These are phyloP conservation scores for Phytophthora europaea DNA, from an alignment of 352 stramenopile species.

Conservation along the genomic window DNA sequence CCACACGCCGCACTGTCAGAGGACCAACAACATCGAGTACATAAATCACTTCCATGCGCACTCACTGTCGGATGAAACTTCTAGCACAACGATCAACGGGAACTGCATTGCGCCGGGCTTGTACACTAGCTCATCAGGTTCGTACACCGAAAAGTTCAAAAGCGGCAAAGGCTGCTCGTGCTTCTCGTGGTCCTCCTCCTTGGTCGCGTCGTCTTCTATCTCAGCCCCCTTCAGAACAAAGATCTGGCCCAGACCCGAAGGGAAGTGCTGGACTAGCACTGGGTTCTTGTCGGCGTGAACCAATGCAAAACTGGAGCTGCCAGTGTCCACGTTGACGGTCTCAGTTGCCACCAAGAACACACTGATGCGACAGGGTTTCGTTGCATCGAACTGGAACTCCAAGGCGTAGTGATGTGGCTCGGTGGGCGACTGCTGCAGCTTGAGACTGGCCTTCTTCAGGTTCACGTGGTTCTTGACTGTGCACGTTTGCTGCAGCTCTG, in stretches of 20 bases:
- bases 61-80: constrained; percentile 62
- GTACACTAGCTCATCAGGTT: constrained; percentile 56
- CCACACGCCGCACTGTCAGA: not conserved
- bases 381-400: constrained; percentile 85
- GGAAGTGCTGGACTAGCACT: constrained; percentile 54
- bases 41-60: constrained; percentile 1
- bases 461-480: constrained; percentile 90
- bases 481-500: constrained; percentile 87
- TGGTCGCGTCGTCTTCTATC: constrained; percentile 9
- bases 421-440: constrained; percentile 45
- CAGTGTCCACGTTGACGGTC: constrained; percentile 73
- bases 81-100: constrained; percentile 76
- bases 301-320: constrained; percentile 66
- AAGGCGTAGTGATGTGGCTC: constrained; percentile 47
- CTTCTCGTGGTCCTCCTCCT: constrained; percentile 20
- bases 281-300: constrained; percentile 55
- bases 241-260: constrained; percentile 57
- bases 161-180: constrained; percentile 24
- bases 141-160: constrained; percentile 58
- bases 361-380: constrained; percentile 73
- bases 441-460: constrained; percentile 83
- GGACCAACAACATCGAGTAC: constrained; percentile 1
- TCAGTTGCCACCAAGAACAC: constrained; percentile 76
- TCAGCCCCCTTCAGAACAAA: constrained; percentile 48
- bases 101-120: constrained; percentile 54